Conservation (phyloP, 768 basidiomycete species). For the Xerocomellus amylosporus region DNA sequence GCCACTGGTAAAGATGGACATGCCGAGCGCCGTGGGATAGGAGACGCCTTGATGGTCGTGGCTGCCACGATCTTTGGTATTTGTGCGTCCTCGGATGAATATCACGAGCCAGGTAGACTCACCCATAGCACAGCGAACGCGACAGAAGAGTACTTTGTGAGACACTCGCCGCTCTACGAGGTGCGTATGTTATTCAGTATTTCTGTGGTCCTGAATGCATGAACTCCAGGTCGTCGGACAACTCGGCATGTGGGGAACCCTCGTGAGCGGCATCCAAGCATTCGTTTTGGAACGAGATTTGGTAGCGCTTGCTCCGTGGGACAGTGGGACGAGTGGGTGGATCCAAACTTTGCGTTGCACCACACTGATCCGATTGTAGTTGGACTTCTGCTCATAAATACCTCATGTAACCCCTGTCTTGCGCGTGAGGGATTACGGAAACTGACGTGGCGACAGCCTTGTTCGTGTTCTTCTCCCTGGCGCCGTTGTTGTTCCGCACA, state of each 20-base stretch:
- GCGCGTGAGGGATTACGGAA: background rate
- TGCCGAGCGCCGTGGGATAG: constrained; percentile 62
- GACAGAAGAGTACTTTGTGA: constrained; percentile 85
- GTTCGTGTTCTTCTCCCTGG: constrained; percentile 79
- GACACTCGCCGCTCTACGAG: constrained; percentile 77
- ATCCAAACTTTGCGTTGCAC: constrained; percentile 25
- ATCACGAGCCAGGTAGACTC: background rate
- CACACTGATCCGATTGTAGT: constrained; percentile 38
- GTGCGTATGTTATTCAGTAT: constrained; percentile 25
- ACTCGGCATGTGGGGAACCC: constrained; percentile 76
- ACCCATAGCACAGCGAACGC: constrained; percentile 61
- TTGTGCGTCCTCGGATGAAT: constrained; percentile 45
- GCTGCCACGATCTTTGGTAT: constrained; percentile 85
- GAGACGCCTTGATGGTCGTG: constrained; percentile 81
- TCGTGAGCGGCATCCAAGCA: constrained; percentile 76
- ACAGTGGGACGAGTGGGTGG: constrained; percentile 58
- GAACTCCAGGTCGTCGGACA: constrained; percentile 67
- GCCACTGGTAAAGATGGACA: constrained; percentile 71
- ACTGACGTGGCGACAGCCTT: constrained; percentile 45
- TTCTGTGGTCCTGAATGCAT: background rate
- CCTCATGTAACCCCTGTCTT: constrained; percentile 27
- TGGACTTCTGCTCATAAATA: constrained; percentile 48
- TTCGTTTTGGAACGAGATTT: constrained; percentile 64
- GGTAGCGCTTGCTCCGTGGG: constrained; percentile 67
- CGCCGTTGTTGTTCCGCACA: constrained; percentile 77